Base-by-base conservation (phyloP, 306 rosid species). In the Quercus bicolor region DNA sequence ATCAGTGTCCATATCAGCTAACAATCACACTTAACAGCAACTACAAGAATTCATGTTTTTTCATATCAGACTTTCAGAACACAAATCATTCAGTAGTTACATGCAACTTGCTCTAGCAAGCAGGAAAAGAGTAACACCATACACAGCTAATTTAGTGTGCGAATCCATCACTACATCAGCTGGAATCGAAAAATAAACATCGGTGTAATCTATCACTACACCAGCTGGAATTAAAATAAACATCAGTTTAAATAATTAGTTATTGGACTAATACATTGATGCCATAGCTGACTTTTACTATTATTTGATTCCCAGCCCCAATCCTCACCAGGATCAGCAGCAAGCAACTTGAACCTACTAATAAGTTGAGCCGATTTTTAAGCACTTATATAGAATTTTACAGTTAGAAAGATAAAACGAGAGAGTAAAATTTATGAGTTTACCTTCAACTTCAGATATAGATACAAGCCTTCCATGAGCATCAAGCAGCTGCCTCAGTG, bases 381-480 rank as follows among this genome's bases (percentile, higher is more conserved):
- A 66, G 53, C 70, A 15, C 56, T 54, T 13, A 40, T 62, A 71
- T 4, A 19, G 60, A 29, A 55, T 74, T 68, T 57, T 45, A 53
- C 59, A 85, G 37, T 72, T 23, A 66, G 45, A 75, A 20, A 64
- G 69, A 5, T 52, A 69, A 73, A 70, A 40, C 45, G 0, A 57
- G 71, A 76, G 78, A 40, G 69, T 19, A 81, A 73, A 62, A 69
- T 14, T 75, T 66, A 69, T 73, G 80, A 84, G 77, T 84, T 75
- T 64, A 93, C 99, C 98, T 86, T 93, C 97, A 81, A 88, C 86
- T 87, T 96, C 98, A 62, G 97, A 90, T 75, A 96, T 83, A 75
- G 99, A 93, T 82, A 96, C 91, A 79, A 96, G 98, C 84, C 90
- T 91, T 83, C 99, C 99, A 74, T 96, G 89, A 83, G 78, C 76